phyloP scores from a whole-genome alignment of 2,329 filamentous ascomycete genomes.

The Aspergillus transmontanensis region DNA sequence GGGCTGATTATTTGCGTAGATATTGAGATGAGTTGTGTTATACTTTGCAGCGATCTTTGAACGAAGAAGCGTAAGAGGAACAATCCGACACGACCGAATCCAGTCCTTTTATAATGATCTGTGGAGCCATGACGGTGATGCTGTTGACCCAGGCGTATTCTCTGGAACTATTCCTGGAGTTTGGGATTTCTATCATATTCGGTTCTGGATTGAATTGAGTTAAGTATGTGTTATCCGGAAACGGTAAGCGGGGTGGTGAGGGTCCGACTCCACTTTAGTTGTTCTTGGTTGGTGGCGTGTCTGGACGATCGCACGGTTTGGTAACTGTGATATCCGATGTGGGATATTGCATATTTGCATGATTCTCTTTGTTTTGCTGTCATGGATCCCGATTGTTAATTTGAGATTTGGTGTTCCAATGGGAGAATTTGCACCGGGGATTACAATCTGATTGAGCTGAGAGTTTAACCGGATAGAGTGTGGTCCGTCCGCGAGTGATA shows the following conservation, averaged over 20 bases:
- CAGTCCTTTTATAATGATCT: not conserved
- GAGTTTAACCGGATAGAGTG: not conserved
- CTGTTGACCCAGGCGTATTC: too few relatives aligned
- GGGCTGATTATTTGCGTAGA: too few relatives aligned
- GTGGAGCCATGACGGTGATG: not conserved
- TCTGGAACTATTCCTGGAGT: too few relatives aligned
- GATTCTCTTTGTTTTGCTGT: too few relatives aligned
- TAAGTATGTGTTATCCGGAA: constrained; percentile 26
- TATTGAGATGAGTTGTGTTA: not conserved
- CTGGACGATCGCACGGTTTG: not conserved
- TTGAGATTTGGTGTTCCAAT: not conserved
- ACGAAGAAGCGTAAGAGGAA: not conserved
- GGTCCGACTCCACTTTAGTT: not conserved
- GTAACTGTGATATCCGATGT: constrained; percentile 3
- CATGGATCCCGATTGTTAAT: too few relatives aligned
- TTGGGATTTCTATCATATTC: not conserved
- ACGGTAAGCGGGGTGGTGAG: not conserved
- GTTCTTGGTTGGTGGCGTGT: not conserved
- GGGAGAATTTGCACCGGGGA: not conserved
- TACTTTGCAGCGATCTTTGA: not conserved
- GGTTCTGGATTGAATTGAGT: not conserved
- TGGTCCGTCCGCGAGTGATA: not conserved
- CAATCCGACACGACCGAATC: not conserved
- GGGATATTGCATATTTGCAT: not conserved
- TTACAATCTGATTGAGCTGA: not conserved